Base-by-base conservation (phyloP, 108 stramenopile species). In the Discostella stelligeroides region DNA sequence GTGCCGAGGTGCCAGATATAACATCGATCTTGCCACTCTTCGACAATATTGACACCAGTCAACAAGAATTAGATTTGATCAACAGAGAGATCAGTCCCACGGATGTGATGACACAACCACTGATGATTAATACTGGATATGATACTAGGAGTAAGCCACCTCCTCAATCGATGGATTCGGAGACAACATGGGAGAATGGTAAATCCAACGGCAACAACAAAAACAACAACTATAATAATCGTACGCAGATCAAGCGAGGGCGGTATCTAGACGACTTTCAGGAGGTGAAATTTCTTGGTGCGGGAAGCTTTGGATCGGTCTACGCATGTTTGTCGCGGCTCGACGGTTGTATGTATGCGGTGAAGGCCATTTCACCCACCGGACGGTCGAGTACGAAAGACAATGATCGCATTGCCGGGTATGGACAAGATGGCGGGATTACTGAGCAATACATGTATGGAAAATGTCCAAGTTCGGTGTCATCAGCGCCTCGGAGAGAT, bases 1-100 rank as follows among this genome's bases (percentile, higher is more conserved):
- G 34, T 34, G 34, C 34, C 34, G 34, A 34, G 6, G 34, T 34
- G 34, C 34, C 34, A 6, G 34, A 34, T 34, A 34, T 34, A 5
- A 34, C 34, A 34, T 34, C 34, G 6, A 6, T 6, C 34, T 34
- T 34, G 34, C 34, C 34, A 34, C 6, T 34, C 3, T 34, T 34
- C 34, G 6, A 34, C 34, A 34, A 34, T 34, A 6, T 34, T 6
- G 6, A 34, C 34, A 7, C 21, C 47, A 11, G 34, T 17, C 17
- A 18, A 4, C 43, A 43, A 29, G 46, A 59, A 23, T 29, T 48
- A n/a, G n/a, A n/a, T n/a, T n/a, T n/a, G n/a, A n/a, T n/a, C 18
- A 3, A 57, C 42, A 72, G 80, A 27, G 68, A 75, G 30, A 74
- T 75, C 27, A 84, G 81, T 54, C 85, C 85, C 47, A 88, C 85